phyloP scores from a whole-genome alignment of 108 stramenopile genomes.

The Fragilaria radians region DNA sequence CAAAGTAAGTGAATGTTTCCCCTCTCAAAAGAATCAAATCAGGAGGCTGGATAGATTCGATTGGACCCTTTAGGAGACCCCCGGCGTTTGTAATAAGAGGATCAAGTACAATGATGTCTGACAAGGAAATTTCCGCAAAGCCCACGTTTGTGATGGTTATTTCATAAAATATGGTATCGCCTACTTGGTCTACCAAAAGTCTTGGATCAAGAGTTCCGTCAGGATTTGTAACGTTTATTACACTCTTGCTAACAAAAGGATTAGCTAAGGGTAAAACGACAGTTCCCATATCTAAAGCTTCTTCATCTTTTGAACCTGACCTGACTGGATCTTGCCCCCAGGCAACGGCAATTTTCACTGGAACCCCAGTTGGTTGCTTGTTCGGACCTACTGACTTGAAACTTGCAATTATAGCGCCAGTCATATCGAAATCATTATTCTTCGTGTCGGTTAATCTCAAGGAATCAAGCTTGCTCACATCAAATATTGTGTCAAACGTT shows the following conservation, averaged over 20 bases:
- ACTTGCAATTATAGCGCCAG: constrained; percentile 16
- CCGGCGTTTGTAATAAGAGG: background rate
- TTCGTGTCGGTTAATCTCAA: constrained; percentile 1
- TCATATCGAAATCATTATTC: constrained; percentile 12
- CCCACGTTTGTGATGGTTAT: background rate
- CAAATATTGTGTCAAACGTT: background rate
- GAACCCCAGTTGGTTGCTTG: constrained; percentile 2
- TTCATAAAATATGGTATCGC: background rate
- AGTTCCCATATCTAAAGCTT: constrained; percentile 7
- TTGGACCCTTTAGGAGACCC: background rate
- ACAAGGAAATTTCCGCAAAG: background rate
- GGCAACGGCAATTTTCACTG: constrained; percentile 10
- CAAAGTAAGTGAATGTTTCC: background rate
- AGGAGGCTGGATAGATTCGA: background rate
- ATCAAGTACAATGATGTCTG: background rate
- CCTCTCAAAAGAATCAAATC: background rate
- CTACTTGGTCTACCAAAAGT: background rate
- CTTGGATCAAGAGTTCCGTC: background rate
- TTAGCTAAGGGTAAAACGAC: constrained; percentile 4
- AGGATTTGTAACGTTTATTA: background rate
- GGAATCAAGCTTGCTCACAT: background rate
- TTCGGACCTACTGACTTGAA: background rate
- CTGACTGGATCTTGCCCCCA: constrained; percentile 8
- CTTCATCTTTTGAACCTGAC: background rate
- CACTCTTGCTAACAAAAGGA: background rate